Base-by-base conservation (phyloP, 345 rosid genomes). In the Acer saccharum region DNA sequence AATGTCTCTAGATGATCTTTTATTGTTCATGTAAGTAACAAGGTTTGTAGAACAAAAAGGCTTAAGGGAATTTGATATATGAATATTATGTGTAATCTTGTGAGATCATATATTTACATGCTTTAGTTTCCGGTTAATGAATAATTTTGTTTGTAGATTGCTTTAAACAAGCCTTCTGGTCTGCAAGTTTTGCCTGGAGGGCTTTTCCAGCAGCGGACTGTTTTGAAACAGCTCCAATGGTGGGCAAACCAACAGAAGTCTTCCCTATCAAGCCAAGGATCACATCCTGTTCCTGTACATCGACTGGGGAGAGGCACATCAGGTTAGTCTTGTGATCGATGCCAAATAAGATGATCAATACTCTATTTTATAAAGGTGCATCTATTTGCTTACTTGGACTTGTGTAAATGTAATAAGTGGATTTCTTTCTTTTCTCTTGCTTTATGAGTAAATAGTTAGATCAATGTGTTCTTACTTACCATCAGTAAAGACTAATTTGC, bases 131-230 rank as follows among this genome's bases (percentile, higher is more conserved):
- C 13, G 62, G 74, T 58, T 74, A 69, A 71, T 76, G 1, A 17
- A 68, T 79, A 64, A 23, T 83, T 77, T 4, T 73, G 23, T 77
- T 50, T 78, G 78, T 84, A 93, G 98, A 88, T 92, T 80, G 98
- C 94, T 83, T 75, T 95, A 71, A 93, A 90, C 87, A 93, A 93
- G 89, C 99, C 98, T 78, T 90, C 95, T 65, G 93, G 97, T 68
- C 87, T 93, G 80, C 99, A 93, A 88, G 98, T 95, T 64, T 84
- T 93, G 82, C 95, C 98, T 6, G 98, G 98, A 52, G 98, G 98
- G 27, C 95, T 91, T 82, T 93, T 93, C 78, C 98, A 95, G 87
- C 98, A 95, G 76, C 81, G 95, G 48, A 95, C 95, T 57, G 88
- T 93, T 83, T 83, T 95, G 77, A 89, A 88, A 52, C 98, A 92